phyloP scores from a whole-genome alignment of 2,329 filamentous ascomycete species.

The Pseudogymnoascus sp. region DNA sequence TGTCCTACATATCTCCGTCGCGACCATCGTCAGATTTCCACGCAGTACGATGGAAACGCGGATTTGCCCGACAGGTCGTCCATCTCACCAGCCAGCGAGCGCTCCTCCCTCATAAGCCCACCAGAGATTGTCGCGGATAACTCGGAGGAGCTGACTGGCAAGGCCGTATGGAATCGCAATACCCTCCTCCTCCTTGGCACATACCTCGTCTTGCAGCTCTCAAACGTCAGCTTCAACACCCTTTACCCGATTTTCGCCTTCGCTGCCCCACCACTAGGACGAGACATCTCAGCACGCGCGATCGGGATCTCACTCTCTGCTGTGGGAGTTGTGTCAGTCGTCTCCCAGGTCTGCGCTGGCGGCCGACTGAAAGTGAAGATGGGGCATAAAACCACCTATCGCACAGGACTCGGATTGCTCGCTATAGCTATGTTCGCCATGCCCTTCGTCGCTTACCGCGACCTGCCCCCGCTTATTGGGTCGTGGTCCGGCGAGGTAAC shows the following conservation, averaged over 20 bases:
- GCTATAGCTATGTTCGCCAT: conserved; percentile 77
- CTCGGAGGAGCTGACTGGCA: neutral
- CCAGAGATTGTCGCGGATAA: conserved; percentile 44
- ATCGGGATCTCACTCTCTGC: conserved; percentile 83
- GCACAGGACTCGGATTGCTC: conserved; percentile 69
- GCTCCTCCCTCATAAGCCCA: conserved; percentile 22
- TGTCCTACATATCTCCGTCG: conserved; percentile 52
- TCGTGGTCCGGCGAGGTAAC: conserved; percentile 56
- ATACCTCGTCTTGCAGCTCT: conserved; percentile 87
- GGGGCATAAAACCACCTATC: conserved; percentile 81
- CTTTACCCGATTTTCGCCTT: conserved; percentile 90
- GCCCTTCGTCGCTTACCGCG: conserved; percentile 79
- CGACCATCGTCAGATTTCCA: conserved; percentile 25
- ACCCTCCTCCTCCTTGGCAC: conserved; percentile 75
- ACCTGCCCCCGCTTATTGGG: conserved; percentile 48
- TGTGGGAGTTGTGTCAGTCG: conserved; percentile 74
- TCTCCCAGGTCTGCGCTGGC: conserved; percentile 84
- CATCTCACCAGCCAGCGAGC: conserved; percentile 35
- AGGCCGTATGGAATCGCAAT: conserved; percentile 41
- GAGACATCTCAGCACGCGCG: conserved; percentile 64
- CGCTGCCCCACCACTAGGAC: conserved; percentile 65
- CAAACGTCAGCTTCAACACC: conserved; percentile 92
- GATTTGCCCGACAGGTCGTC: conserved; percentile 16
- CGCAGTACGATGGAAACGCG: conserved; percentile 3
- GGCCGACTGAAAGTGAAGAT: conserved; percentile 67